Evolutionary conservation across 352 stramenopile genomes (phyloP), one percentile per base, ranked within the genome.

Genomic region (Phytopythium vexans): DNA sequence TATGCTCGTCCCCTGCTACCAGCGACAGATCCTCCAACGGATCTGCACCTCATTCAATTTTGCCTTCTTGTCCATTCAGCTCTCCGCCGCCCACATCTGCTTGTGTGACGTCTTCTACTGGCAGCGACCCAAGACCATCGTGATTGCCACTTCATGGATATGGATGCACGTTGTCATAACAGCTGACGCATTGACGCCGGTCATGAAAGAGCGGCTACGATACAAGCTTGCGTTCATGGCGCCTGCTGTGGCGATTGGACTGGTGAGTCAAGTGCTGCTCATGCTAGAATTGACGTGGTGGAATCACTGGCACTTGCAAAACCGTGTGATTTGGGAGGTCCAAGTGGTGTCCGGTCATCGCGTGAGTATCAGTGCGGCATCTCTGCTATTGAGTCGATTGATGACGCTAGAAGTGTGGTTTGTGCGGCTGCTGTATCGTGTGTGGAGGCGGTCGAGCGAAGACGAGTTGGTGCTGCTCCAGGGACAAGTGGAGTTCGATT

Each of bases 91-190:
- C 1, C 59, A 57, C 11, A 1, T 56, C 1, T 60, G 58, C 16
- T n/a, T 60, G 0, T 9, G 14, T 12, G 58, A 65, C 35, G 54
- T 54, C 27, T 44, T 65, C 2, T 16, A 47, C 9, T 60, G 52
- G 46, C 12, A 43, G 7, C n/a, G 12, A n/a, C 21, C n/a, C 39
- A 43, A 43, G 39, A 15, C 21, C 21, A 36, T 51, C 8, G 38
- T 12, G 7, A 33, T 54, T 0, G 7, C 41, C 1, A 39, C 38
- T 15, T 16, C 32, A 10, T 65, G 58, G 58, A 32, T 65, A 12
- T 65, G 58, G 58, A 44, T 65, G 15, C 46, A 60, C 21, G 60
- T 40, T 40, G 47, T 56, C 11, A 12, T 65, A 14, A 50, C 41
- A 4, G 32, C 48, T 3, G 58, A 65, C 11, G 51, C 58, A 6